Evolutionary conservation across 257 asterid species (phyloP), one percentile per base, ranked within the genome.

Genomic region (Primulina tabacum): DNA sequence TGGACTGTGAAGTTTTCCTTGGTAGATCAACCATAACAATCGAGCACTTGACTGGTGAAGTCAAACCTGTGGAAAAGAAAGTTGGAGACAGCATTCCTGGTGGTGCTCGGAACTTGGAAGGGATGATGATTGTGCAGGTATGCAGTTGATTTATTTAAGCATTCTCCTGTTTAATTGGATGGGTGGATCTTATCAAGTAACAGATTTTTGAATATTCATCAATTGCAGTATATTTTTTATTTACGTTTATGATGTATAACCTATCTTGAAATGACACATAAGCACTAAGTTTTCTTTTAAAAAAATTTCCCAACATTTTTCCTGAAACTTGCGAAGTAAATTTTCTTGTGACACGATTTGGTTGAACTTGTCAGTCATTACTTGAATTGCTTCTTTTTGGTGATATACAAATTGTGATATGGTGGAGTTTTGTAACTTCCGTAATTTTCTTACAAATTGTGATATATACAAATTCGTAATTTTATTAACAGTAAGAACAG

Each of bases 21-120:
- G 99, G 99, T 76, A 84, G 92, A 82, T 91, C 99, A 71, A 94
- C 99, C 57, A 82, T 94, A 76, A 94, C 99, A 32, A 73, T 83
- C 80, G 99, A 94, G 84, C 99, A 94, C 81, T 79, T 94, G 83
- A 94, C 97, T 16, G 99, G 99, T 60, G 99, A 94, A 80, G 93
- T 88, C 70, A 89, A 86, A 74, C 99, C 99, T 56, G 75, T 91
- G 10, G 96, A 84, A 9, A 94, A 76, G 82, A 77, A 83, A 52
- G 82, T 79, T 59, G 97, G 97, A 47, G 97, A 94, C 80, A 91
- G 82, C 84, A 94, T 94, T 81, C 97, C 99, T 56, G 99, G 99
- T 50, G 99, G 99, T 61, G 97, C 99, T 40, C 79, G 99, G 69
- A 94, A 94, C 80, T 77, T 94, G 80, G 99, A 91, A 62, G 99